Base-by-base conservation (phyloP, 345 rosid genomes). In the Arabidopsis thaliana region DNA sequence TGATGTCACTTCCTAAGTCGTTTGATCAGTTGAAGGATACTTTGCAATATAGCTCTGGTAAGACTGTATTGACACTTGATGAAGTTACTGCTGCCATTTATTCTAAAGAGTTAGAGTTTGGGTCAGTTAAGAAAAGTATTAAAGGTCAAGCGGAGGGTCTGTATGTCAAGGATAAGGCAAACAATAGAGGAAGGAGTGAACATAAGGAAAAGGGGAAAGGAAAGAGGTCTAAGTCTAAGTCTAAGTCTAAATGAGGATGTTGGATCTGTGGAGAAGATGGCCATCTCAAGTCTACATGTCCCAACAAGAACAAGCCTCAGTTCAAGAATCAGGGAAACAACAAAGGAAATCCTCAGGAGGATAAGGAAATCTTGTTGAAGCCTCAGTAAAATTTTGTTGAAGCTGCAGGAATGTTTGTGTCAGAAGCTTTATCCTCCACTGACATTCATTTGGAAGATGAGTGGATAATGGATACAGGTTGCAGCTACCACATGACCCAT, bases 401-500 rank as follows among this genome's bases (percentile, higher is more conserved):
- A 16, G 20, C 20, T 16, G 20, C 20, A 16, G 20, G 20, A 16
- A 16, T 64, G 0, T 30, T 45, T 64, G 68, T 30, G 8, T 44
- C 68, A 0, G 52, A 64, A 8, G 68, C 55, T 8, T 0, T 28
- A 0, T 28, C 52, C 0, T 3, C 55, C 0, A 45, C 40, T 7
- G 6, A n/a, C 4, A n/a, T 64, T 0, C 2, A 13, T 5, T 20
- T 63, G 0, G 68, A 45, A 7, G 48, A 63, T 30, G 53, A 63
- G 5, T 44, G 53, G 68, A 20, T 63, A 0, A 44, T 63, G 40
- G 55, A 45, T 5, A 44, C n/a, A 0, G 52, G 67, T 0, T 62
- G 67, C 1, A 62, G 51, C 3, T 62, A 44, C 2, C 67, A 62
- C 20, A 62, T 62, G 68, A 44, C 68, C 1, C 6, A 63, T 7